Evolutionary conservation across 2,329 filamentous ascomycete genomes (phyloP).

Genomic region (Bipolaris gigantea): DNA sequence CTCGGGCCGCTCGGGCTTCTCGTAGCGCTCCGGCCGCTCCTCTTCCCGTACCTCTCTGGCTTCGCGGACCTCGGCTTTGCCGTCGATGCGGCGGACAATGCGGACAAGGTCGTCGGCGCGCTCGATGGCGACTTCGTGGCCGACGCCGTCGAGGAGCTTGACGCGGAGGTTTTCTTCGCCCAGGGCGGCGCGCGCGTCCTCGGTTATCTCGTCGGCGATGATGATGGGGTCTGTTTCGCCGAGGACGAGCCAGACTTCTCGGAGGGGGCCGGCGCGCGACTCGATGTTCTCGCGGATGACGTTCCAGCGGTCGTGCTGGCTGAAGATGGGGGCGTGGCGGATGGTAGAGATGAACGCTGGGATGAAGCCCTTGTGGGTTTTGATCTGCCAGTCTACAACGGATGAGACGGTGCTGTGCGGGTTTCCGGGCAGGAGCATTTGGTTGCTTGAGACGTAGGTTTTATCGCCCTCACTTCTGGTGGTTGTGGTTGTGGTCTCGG

Average conservation of each 20-base stretch:
- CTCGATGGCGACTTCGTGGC: conserved; percentile 71
- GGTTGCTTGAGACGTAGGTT: conserved; percentile 26
- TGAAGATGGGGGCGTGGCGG: conserved; percentile 68
- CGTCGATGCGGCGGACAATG: conserved; percentile 8
- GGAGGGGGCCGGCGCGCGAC: conserved; percentile 42
- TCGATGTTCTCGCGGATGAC: conserved; percentile 52
- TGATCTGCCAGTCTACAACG: conserved; percentile 71
- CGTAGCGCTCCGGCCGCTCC: not conserved
- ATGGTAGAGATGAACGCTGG: conserved; percentile 72
- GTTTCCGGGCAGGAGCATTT: conserved; percentile 54
- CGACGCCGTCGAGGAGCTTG: conserved; percentile 58
- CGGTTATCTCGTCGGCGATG: conserved; percentile 63
- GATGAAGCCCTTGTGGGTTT: conserved; percentile 67
- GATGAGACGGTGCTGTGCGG: conserved; percentile 61
- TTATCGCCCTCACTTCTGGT: conserved; percentile 17
- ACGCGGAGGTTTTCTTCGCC: conserved; percentile 62
- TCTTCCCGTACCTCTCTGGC: not conserved
- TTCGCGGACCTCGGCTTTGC: conserved; percentile 6
- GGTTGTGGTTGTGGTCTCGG: conserved; percentile 11
- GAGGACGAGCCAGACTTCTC: conserved; percentile 65
- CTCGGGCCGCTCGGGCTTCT: not conserved
- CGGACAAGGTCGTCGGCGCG: conserved; percentile 60
- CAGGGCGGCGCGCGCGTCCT: conserved; percentile 62
- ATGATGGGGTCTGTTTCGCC: conserved; percentile 69
- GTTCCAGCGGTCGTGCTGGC: conserved; percentile 64